phyloP scores from a whole-genome alignment of 2,329 filamentous ascomycete species.

The Diplodia sapinea region DNA sequence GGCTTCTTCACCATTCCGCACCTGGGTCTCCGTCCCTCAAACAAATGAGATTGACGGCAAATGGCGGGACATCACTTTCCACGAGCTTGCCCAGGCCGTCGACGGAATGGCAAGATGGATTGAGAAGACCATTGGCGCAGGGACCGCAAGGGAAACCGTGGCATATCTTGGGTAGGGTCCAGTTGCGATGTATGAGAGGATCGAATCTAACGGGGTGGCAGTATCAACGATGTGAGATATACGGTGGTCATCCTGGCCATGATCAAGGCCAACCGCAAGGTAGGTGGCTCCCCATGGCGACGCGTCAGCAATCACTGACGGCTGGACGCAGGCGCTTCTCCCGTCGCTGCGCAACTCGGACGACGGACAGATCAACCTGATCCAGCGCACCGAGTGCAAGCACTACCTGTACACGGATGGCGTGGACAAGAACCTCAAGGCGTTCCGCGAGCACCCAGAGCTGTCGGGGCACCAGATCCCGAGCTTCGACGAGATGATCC shows the following conservation, averaged over 20 bases:
- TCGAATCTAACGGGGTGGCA: background rate
- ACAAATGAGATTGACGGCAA: conserved; percentile 21
- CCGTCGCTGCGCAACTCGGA: conserved; percentile 30
- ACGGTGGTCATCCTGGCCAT: conserved; percentile 24
- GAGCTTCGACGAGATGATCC: conserved; percentile 27
- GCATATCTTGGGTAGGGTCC: conserved; percentile 29
- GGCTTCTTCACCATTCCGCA: conserved; percentile 6
- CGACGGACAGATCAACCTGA: conserved; percentile 29
- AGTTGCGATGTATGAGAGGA: background rate
- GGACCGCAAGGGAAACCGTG: conserved; percentile 22
- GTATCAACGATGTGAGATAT: conserved; percentile 29
- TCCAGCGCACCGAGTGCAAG: conserved; percentile 17
- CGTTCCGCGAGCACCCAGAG: conserved; percentile 4
- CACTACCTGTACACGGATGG: conserved; percentile 25
- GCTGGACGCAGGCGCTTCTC: conserved; percentile 8
- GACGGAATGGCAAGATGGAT: conserved; percentile 30
- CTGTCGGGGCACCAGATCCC: conserved; percentile 19
- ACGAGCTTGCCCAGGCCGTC: conserved; percentile 14
- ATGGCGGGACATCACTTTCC: conserved; percentile 29
- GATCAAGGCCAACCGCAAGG: conserved; percentile 31
- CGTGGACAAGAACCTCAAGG: conserved; percentile 26
- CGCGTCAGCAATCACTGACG: background rate
- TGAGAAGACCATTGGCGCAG: conserved; percentile 21
- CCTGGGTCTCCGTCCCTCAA: conserved; percentile 24
- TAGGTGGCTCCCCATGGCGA: background rate